Evolutionary conservation across 2,329 filamentous ascomycete genomes (phyloP).

Genomic region (Trichoderma gracile): DNA sequence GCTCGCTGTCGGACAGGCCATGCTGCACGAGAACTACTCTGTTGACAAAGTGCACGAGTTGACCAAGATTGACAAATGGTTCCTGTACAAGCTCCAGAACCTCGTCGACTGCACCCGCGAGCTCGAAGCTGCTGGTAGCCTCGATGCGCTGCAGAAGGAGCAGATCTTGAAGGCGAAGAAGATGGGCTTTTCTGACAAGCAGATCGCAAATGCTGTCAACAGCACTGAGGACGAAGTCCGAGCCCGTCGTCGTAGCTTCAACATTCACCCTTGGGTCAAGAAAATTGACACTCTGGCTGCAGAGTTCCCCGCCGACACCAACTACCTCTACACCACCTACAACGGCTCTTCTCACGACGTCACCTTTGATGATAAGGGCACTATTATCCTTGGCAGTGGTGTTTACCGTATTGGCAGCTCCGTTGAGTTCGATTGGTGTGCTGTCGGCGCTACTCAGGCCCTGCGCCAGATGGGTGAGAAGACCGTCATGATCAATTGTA

Average conservation of each 20-base stretch:
- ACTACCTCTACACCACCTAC: constrained; percentile 97
- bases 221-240: constrained; percentile 89
- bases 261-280: constrained; percentile 94
- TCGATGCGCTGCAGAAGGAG: constrained; percentile 85
- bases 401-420: constrained; percentile 98
- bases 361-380: constrained; percentile 88
- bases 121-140: constrained; percentile 78
- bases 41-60: constrained; percentile 90
- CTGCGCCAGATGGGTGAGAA: constrained; percentile 88
- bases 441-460: constrained; percentile 83
- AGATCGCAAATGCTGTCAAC: constrained; percentile 85
- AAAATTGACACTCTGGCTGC: constrained; percentile 97
- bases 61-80: constrained; percentile 99
- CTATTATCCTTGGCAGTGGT: constrained; percentile 85
- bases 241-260: constrained; percentile 78
- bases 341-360: constrained; percentile 94
- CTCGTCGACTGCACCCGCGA: constrained; percentile 88
- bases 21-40: constrained; percentile 94
- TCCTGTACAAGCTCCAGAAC: constrained; percentile 97
- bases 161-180: constrained; percentile 92
- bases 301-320: constrained; percentile 92
- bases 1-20: constrained; percentile 95
- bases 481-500: constrained; percentile 92
- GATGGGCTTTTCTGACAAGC: constrained; percentile 94
- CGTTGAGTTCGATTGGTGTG: constrained; percentile 99